Evolutionary conservation across 768 basidiomycete species (phyloP), one percentile per base, ranked within the genome.

Genomic region (Psilocybe cubensis): DNA sequence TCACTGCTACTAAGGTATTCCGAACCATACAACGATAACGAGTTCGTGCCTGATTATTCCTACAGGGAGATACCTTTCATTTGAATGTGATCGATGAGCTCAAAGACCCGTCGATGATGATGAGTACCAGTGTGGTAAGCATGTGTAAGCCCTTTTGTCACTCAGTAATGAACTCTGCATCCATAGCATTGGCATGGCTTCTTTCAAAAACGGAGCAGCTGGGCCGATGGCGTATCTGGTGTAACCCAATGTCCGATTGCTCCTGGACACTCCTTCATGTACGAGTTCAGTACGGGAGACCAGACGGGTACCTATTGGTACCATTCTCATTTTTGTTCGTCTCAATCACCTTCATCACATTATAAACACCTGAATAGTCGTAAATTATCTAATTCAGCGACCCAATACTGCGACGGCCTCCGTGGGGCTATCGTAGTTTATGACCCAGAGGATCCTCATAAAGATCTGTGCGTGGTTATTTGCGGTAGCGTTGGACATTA

Each of bases 111-210:
- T 66, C 76, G 0, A 83, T 86, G 83, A 58, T 77, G 31, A 72
- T 72, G 47, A 71, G 68, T 9, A 84, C 83, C 17, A 80, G 76
- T 24, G 76, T 85, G 38, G 83, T 83, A 49, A 59, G 77, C 61
- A 27, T 20, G 25, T 33, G 17, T 40, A 10, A 25, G 11, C 24
- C 4, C 12, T 3, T 18, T 17, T 25, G 3, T 12, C 18, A 7
- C 12, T 14, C 17, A 12, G 29, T 38, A 12, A 12, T 10, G 23
- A 35, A 23, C 14, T 3, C 41, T 17, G 12, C 41, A 28, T 12
- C 77, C 79, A 57, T 40, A 75, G 74, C 82, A 83, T 59, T 83
- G 80, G 81, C 82, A 84, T 59, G 83, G 83, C 1, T 59, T 83
- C 40, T 74, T 69, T 49, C 82, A 83, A 63, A 60, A 66, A 1